Base-by-base conservation (phyloP, 192 early-diverging fungal genomes). In the Coemansia sp. region DNA sequence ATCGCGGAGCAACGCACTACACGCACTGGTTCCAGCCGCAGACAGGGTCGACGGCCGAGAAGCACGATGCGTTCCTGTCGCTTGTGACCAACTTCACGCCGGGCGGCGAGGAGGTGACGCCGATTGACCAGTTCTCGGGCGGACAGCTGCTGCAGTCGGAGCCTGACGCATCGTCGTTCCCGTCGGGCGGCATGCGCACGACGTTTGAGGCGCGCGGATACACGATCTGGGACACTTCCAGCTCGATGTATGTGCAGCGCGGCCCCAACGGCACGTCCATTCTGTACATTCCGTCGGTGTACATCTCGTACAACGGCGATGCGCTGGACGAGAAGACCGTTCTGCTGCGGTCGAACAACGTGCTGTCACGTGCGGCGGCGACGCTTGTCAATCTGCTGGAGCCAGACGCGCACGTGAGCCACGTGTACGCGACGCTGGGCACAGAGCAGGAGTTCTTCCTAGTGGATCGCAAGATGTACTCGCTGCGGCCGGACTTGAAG, bases 1-100 rank as follows among this genome's bases (percentile, higher is more conserved):
- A 96, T 76, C 91, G 91, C 73, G 94, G 94, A 49, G 94, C 96
- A 58, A 97, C 96, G 47, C 98, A 99, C 87, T 99, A 96, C 77
- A 98, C 96, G 46, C 98, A 99, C 86, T 98, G 96, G 96, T 99
- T 99, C 92, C 98, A 99, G 87, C 98, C 98, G 72, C 94, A 97
- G 87, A 99, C 96, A 13, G 98, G 92, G 61, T 89, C 93, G 55
- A 99, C 98, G 55, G 98, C 98, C 66, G 96, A 98, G 87, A 99
- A 99, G 88, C 98, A 99, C 84, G 98, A 99, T 87, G 89, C 93
- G 56, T 99, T 99, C 88, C 85, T 99, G 76, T 90, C 91, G 22
- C 83, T 99, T 41, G 93, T 94, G 76, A 89, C 89, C 47, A 89
- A 83, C 68, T 91, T 92, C 61, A 88, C 87, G 66, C 85, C 88